Percentiles rank a stretch among this genome's conserved stretches.
Conservation (phyloP, 2,329 filamentous ascomycete species). For the Aspergillus ibericus region DNA sequence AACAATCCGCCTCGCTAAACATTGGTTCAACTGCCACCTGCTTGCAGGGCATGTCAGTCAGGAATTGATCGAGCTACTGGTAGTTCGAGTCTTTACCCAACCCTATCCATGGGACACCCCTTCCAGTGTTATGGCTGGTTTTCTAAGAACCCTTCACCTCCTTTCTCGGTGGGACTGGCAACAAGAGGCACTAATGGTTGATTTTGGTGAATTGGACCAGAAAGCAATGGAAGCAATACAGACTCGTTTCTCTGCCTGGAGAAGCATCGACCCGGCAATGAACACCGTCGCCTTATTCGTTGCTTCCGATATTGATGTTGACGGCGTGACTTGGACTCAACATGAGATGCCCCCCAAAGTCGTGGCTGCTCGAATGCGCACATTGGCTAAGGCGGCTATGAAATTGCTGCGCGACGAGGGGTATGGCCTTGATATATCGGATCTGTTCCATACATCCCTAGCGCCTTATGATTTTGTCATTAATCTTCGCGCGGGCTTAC, state of each 20-base stretch:
- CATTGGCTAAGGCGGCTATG: constrained; percentile 74
- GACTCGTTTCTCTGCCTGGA: constrained; percentile 77
- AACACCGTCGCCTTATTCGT: constrained; percentile 79
- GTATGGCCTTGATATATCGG: constrained; percentile 54
- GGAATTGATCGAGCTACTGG: constrained; percentile 82
- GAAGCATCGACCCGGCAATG: constrained; percentile 84
- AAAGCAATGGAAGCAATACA: constrained; percentile 63
- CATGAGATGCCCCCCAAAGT: constrained; percentile 71
- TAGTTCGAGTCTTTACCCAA: constrained; percentile 73
- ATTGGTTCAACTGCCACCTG: constrained; percentile 85
- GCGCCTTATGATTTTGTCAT: constrained; percentile 85
- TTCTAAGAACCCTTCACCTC: constrained; percentile 76
- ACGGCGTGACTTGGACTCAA: constrained; percentile 79
- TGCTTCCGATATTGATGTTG: constrained; percentile 73
- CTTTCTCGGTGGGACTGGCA: constrained; percentile 92
- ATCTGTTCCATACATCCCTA: constrained; percentile 71
- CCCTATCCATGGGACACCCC: constrained; percentile 79
- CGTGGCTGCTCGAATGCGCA: constrained; percentile 78
- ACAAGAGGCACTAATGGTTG: constrained; percentile 75
- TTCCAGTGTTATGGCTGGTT: constrained; percentile 73
- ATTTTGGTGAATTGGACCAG: constrained; percentile 64
- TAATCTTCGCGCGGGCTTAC: constrained; percentile 61
- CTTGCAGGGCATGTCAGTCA: constrained; percentile 72
- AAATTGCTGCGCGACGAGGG: constrained; percentile 59
- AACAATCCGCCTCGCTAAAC: constrained; percentile 80